Percentiles rank a stretch among this genome's conserved stretches.
These are phyloP conservation scores for Plasmodium coatneyi DNA, from an alignment of 169 alveolate species.

Conservation along the genomic window DNA sequence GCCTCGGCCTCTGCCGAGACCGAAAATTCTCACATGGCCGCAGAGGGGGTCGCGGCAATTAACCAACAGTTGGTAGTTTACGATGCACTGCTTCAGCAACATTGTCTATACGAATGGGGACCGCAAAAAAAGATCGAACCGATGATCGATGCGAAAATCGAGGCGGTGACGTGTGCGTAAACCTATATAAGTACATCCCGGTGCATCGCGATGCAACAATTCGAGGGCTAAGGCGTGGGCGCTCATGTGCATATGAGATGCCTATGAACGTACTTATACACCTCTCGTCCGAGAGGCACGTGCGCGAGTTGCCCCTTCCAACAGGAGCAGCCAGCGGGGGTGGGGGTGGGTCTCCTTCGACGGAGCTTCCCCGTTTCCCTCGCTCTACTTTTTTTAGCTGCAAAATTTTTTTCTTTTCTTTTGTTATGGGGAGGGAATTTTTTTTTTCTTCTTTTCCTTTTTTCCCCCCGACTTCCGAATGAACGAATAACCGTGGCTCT, in stretches of 20 bases:
- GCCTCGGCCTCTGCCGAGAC: not conserved
- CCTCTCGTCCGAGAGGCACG: not conserved
- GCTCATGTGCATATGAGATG: not conserved
- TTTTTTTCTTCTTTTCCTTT: not conserved
- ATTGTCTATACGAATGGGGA: not conserved
- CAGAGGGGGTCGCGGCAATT: not conserved
- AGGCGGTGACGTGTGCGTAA: not conserved
- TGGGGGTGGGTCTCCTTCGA: not conserved
- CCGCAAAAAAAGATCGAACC: not conserved
- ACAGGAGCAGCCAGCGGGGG: not conserved
- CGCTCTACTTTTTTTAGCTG: not conserved
- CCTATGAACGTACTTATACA: not conserved
- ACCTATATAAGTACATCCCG: not conserved
- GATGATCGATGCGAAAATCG: not conserved
- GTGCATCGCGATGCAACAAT: not conserved
- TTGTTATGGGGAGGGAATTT: not conserved
- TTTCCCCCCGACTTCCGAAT: not conserved
- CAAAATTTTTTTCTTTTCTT: not conserved
- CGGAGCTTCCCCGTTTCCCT: not conserved
- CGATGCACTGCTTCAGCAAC: constrained; percentile 3
- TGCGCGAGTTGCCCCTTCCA: not conserved
- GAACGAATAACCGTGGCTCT: not conserved
- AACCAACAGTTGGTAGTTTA: not conserved
- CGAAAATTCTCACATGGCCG: constrained; percentile 2
- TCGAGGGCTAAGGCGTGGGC: not conserved